Conservation (phyloP, 257 asterid species). For the Salvia splendens region DNA sequence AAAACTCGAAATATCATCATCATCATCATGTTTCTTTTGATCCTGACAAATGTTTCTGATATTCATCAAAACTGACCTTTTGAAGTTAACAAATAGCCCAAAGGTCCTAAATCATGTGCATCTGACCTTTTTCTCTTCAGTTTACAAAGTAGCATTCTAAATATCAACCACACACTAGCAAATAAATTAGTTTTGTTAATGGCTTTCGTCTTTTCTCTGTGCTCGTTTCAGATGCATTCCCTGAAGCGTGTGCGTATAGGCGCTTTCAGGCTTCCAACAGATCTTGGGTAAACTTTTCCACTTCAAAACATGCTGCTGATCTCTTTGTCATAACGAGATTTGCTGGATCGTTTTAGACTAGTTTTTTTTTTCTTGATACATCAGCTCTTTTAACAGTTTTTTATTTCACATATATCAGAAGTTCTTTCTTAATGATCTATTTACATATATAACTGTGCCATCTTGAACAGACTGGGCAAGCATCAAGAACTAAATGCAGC, state of each 20-base stretch:
- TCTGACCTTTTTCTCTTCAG: background rate
- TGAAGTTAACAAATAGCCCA: background rate
- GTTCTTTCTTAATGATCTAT: background rate
- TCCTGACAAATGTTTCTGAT: background rate
- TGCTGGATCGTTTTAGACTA: background rate
- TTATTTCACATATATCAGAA: background rate
- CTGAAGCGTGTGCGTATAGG: constrained; percentile 91
- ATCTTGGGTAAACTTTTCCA: constrained; percentile 71
- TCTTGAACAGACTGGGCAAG: constrained; percentile 72
- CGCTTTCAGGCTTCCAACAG: constrained; percentile 89
- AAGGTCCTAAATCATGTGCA: background rate
- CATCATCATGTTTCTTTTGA: background rate
- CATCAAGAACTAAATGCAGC: constrained; percentile 58
- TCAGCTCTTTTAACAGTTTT: too few relatives aligned
- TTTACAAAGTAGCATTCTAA: background rate
- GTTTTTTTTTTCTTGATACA: too few relatives aligned
- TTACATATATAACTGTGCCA: background rate
- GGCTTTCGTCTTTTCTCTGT: constrained; percentile 20
- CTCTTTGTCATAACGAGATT: background rate
- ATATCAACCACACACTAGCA: background rate
- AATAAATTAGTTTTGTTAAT: background rate
- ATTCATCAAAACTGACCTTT: background rate
- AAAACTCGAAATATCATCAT: background rate
- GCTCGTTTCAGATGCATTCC: constrained; percentile 69
- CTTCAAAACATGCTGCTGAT: background rate